These are phyloP conservation scores for Cocos nucifera DNA, from an alignment of 176 grass and related monocot genomes.

Conservation along the genomic window DNA sequence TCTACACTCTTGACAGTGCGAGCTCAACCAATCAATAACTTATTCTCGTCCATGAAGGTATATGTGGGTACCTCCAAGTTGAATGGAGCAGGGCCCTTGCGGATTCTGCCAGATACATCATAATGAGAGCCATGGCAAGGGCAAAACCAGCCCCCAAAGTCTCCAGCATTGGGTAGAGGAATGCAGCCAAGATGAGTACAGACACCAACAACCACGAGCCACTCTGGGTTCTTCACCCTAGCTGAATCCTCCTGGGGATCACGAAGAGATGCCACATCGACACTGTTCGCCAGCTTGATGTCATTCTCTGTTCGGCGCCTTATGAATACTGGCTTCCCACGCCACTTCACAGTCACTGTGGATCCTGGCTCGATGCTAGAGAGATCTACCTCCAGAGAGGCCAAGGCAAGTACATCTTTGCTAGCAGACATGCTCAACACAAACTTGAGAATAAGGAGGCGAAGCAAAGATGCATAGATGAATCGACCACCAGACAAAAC, in stretches of 20 bases:
- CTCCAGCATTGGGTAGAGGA: constrained; percentile 13
- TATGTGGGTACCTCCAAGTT: constrained; percentile 10
- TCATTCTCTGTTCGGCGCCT: constrained; percentile 8
- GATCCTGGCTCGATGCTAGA: constrained; percentile 8
- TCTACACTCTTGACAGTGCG: no score
- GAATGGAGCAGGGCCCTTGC: constrained; percentile 12
- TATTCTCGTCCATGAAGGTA: constrained; percentile 10
- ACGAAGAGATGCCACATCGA: constrained; percentile 1
- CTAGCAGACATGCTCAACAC: constrained; percentile 18
- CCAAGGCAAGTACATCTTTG: constrained; percentile 13
- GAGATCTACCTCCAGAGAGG: constrained; percentile 12
- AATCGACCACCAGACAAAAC: constrained; percentile 14
- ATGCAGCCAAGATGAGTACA: constrained; percentile 14
- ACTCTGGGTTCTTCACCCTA: constrained; percentile 10
- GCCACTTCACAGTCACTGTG: constrained; percentile 13
- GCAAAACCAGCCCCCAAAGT: constrained; percentile 18
- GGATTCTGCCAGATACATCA: constrained; percentile 15
- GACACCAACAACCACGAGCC: constrained; percentile 12
- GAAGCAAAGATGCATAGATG: constrained; percentile 12
- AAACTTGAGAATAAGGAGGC: constrained; percentile 7
- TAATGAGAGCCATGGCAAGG: constrained; percentile 13
- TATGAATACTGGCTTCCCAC: constrained; percentile 15
- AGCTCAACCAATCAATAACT: constrained; percentile 11
- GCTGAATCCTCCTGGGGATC: constrained; percentile 11
- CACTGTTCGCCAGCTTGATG: background rate